Evolutionary conservation across 2,329 filamentous ascomycete genomes (phyloP).

Genomic region (Ascochyta fabae): DNA sequence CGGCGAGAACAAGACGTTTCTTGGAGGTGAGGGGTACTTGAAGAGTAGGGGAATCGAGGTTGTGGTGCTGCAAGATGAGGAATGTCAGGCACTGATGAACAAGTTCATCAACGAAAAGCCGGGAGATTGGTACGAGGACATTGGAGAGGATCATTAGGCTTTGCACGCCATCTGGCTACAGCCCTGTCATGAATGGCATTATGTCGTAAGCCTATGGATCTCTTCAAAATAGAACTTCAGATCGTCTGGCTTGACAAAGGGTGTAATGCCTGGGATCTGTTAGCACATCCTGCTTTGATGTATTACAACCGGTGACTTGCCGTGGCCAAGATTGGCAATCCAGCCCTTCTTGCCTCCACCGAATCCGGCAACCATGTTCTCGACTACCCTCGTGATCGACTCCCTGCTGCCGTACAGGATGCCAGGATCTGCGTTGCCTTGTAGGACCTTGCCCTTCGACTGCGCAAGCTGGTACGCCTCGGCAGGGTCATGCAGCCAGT

Average conservation of each 20-base stretch:
- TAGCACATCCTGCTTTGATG: constrained; percentile 14
- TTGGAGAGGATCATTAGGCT: constrained; percentile 36
- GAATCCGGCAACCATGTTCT: constrained; percentile 88
- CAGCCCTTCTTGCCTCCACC: constrained; percentile 83
- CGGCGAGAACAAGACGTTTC: constrained; percentile 75
- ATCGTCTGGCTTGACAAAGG: constrained; percentile 91
- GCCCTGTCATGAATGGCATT: constrained; percentile 1
- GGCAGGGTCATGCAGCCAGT: constrained; percentile 91
- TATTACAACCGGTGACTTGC: constrained; percentile 57
- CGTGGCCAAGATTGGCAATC: constrained; percentile 97
- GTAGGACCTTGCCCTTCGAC: constrained; percentile 76
- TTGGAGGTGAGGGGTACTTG: constrained; percentile 75
- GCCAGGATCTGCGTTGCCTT: constrained; percentile 95
- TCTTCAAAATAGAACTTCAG: constrained; percentile 94
- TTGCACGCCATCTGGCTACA: background rate
- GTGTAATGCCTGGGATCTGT: constrained; percentile 75
- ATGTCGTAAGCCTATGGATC: constrained; percentile 64
- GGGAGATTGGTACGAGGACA: constrained; percentile 67
- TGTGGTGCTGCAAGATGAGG: constrained; percentile 69
- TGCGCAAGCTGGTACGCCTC: constrained; percentile 79
- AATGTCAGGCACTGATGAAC: constrained; percentile 73
- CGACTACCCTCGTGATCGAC: constrained; percentile 80
- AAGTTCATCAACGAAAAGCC: constrained; percentile 76
- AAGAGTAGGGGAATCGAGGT: constrained; percentile 73
- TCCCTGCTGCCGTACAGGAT: constrained; percentile 84